phyloP scores from a whole-genome alignment of 176 grass and related monocot genomes.

The Musa beccarii region DNA sequence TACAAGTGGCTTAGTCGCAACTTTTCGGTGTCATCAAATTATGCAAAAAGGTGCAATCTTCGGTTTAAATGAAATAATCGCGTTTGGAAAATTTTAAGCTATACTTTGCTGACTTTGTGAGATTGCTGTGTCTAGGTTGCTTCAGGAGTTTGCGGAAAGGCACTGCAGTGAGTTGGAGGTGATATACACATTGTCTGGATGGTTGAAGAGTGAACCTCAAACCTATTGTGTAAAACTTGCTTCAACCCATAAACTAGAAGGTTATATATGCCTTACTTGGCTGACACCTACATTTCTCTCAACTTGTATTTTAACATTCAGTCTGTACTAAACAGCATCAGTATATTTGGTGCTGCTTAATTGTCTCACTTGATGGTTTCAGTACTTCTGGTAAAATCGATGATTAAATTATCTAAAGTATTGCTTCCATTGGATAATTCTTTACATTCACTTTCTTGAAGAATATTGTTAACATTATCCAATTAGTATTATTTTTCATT shows the following conservation, averaged over 20 bases:
- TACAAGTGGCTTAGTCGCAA: conserved; percentile 99
- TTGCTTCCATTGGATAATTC: not conserved
- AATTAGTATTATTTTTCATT: not conserved
- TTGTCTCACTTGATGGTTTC: not conserved
- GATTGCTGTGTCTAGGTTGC: conserved; percentile 38
- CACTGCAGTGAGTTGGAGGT: conserved; percentile 52
- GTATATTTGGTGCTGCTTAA: not conserved
- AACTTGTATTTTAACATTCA: no score
- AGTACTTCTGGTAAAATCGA: not conserved
- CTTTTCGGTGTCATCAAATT: conserved; percentile 82
- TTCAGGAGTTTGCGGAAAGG: conserved; percentile 65
- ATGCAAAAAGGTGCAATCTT: conserved; percentile 68
- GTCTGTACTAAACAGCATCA: no score
- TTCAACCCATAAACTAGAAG: conserved; percentile 67
- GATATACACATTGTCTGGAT: conserved; percentile 85
- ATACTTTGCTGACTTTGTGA: not conserved
- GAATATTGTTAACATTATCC: not conserved
- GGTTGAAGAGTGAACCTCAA: conserved; percentile 54
- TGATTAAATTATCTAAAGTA: not conserved
- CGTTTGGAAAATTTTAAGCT: not conserved
- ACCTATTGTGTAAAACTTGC: conserved; percentile 83
- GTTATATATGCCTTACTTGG: conserved; percentile 22
- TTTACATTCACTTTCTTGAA: not conserved
- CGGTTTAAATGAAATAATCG: not conserved
- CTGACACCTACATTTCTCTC: not conserved